phyloP scores from a whole-genome alignment of 1,284 basidiomycete species.

The Binderoboletus segoi region DNA sequence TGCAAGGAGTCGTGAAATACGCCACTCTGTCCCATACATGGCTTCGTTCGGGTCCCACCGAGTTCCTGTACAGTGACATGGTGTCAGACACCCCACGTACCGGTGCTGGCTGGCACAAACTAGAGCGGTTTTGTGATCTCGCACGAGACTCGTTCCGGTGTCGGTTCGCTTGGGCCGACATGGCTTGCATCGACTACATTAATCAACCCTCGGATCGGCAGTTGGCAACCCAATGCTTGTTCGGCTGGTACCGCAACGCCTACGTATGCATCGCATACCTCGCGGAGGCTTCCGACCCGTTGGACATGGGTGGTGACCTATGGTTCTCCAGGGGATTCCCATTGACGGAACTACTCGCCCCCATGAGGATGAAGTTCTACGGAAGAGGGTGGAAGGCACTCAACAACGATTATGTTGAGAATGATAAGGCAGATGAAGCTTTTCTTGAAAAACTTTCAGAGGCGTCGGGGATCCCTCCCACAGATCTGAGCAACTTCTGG shows the following conservation, averaged over 20 bases:
- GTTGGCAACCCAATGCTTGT: slow-evolving; percentile 1
- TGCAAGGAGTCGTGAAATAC: slow-evolving; percentile 24
- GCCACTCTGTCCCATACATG: slow-evolving; percentile 22
- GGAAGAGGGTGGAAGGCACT: slow-evolving; percentile 14
- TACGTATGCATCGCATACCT: slow-evolving; percentile 23
- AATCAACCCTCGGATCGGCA: slow-evolving; percentile 3
- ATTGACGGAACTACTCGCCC: slow-evolving; percentile 17
- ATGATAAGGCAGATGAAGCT: slow-evolving; percentile 18
- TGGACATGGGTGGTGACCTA: slow-evolving; percentile 2
- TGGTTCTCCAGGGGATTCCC: slow-evolving; percentile 19
- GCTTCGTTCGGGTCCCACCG: background rate
- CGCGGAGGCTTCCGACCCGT: background rate
- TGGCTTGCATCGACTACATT: slow-evolving; percentile 12
- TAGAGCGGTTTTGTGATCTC: slow-evolving; percentile 11
- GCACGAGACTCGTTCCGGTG: slow-evolving; percentile 15
- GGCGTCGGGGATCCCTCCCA: slow-evolving; percentile 8
- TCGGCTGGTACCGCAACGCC: slow-evolving; percentile 27
- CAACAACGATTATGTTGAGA: slow-evolving; percentile 14
- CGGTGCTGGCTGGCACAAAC: slow-evolving; percentile 17
- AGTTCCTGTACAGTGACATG: slow-evolving; percentile 13
- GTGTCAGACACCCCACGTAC: background rate
- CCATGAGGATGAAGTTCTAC: slow-evolving; percentile 20
- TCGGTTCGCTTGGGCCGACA: slow-evolving; percentile 25
- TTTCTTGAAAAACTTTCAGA: slow-evolving; percentile 14
- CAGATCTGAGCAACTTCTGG: slow-evolving; percentile 17